Conservation (phyloP, 441 rosid species). For the Flueggea neowawraea region DNA sequence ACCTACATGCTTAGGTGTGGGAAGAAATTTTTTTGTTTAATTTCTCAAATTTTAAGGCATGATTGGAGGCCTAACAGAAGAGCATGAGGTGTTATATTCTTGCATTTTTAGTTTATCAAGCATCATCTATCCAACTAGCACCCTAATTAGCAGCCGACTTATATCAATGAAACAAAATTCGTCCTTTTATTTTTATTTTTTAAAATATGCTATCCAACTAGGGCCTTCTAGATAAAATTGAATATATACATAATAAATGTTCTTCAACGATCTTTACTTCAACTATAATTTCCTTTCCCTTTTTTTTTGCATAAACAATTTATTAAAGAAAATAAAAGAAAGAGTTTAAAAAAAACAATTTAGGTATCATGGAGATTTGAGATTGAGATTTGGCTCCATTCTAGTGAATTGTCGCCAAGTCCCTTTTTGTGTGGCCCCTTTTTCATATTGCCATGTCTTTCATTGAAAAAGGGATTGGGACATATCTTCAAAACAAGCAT, state of each 20-base stretch:
- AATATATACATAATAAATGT: too few relatives aligned
- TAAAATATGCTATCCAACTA: too few relatives aligned
- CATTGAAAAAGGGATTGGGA: constrained; percentile 5
- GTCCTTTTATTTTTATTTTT: too few relatives aligned
- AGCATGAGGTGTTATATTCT: constrained; percentile 20
- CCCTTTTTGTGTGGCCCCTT: constrained; percentile 9
- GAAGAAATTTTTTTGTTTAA: constrained; percentile 9
- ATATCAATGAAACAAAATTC: too few relatives aligned
- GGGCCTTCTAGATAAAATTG: too few relatives aligned
- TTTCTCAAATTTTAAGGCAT: constrained; percentile 21
- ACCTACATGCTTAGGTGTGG: background rate
- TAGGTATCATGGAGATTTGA: background rate
- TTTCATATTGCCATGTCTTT: constrained; percentile 2
- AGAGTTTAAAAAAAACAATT: background rate
- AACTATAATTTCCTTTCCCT: too few relatives aligned
- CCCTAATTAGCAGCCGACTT: background rate
- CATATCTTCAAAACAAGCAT: background rate
- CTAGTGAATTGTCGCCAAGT: background rate
- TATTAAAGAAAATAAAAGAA: too few relatives aligned
- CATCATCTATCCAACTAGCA: background rate
- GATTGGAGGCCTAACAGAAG: constrained; percentile 25
- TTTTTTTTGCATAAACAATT: background rate
- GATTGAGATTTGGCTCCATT: background rate
- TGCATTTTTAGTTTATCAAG: background rate
- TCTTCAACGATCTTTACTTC: too few relatives aligned